Evolutionary conservation across 148 eudicot genomes (phyloP).

Genomic region (Cornus controversa): DNA sequence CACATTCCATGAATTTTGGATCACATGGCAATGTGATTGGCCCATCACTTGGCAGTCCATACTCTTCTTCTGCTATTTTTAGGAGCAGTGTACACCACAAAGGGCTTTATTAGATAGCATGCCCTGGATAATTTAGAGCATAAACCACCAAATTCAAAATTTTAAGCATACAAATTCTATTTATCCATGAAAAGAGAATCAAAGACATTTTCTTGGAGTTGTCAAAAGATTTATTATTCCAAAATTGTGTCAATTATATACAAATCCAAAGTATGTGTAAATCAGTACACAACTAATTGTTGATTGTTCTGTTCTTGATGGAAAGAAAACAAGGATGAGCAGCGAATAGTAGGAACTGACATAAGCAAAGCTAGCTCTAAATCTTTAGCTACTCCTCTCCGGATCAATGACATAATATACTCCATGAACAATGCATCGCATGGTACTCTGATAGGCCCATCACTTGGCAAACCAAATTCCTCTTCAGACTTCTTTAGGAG

Average conservation of each 20-base stretch:
- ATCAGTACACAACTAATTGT: neutral
- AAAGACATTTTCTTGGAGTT: neutral
- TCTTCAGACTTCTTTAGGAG: conserved; percentile 29
- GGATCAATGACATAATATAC: conserved; percentile 24
- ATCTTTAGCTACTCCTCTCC: conserved; percentile 14
- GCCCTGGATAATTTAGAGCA: no score
- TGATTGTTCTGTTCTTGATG: neutral
- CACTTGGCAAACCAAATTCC: conserved; percentile 26
- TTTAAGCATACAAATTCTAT: no score
- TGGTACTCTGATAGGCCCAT: conserved; percentile 29
- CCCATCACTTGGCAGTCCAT: no score
- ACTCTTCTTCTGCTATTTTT: no score
- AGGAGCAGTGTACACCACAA: no score
- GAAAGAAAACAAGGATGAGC: neutral
- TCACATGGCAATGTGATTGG: no score
- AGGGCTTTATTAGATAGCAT: no score
- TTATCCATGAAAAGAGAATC: no score
- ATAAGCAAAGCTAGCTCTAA: conserved; percentile 22
- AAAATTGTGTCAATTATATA: neutral
- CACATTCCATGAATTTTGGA: no score
- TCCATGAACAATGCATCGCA: conserved; percentile 21
- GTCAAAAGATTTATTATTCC: neutral
- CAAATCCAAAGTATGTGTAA: neutral
- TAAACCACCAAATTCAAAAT: no score
- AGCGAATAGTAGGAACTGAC: conserved; percentile 9